Conservation (phyloP, 108 stramenopile genomes). For the Pseudonitzschia delicatissima region DNA sequence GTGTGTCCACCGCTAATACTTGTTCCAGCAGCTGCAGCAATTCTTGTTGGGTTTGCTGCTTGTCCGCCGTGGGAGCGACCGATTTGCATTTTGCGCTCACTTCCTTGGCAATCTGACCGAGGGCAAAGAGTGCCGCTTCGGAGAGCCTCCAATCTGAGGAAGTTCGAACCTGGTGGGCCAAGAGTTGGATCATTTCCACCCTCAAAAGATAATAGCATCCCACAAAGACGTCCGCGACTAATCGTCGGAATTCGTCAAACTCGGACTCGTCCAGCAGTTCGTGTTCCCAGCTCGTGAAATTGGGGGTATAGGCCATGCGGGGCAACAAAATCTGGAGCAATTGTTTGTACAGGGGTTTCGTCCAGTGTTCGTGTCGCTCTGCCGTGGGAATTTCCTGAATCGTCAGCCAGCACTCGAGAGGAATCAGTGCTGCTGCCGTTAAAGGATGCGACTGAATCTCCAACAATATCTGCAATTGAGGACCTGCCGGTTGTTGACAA, state of each 20-base stretch:
- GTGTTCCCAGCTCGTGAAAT: conserved; percentile 47
- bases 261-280: conserved; percentile 46
- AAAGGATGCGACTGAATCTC: conserved; percentile 46
- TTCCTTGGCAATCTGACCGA: conserved; percentile 41
- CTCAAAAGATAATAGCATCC: conserved; percentile 48
- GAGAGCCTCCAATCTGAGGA: conserved; percentile 36
- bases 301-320: conserved; percentile 31
- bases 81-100: conserved; percentile 40
- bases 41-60: conserved; percentile 28
- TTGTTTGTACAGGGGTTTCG: conserved; percentile 29
- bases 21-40: conserved; percentile 33
- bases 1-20: conserved; percentile 4
- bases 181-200: conserved; percentile 32
- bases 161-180: conserved; percentile 20
- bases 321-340: conserved; percentile 36
- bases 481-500: conserved; percentile 31
- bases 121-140: conserved; percentile 43
- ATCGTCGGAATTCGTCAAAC: conserved; percentile 53
- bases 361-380: conserved; percentile 39
- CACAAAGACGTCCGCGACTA: conserved; percentile 49
- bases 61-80: conserved; percentile 24
- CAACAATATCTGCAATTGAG: conserved; percentile 43
- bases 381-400: conserved; percentile 54
- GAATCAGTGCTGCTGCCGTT: conserved; percentile 36
- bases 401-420: conserved; percentile 60